Conservation (phyloP, 345 rosid species). For the Nasturtium officinale region DNA sequence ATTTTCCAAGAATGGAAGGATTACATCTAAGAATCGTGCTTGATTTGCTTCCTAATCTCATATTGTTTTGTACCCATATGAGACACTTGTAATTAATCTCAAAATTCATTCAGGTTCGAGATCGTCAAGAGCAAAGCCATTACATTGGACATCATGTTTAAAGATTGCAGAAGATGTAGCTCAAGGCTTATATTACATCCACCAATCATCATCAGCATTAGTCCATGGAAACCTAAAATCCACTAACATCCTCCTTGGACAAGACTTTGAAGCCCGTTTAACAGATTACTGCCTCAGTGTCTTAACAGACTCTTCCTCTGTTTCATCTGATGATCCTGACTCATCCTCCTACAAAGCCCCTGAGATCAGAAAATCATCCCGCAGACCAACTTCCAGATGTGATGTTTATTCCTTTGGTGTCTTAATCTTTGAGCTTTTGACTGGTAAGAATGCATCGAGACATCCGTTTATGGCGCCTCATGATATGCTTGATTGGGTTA, state of each 20-base stretch:
- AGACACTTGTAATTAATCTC: neutral
- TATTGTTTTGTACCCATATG: neutral
- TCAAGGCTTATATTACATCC: constrained; percentile 84
- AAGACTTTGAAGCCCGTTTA: constrained; percentile 89
- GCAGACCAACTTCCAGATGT: constrained; percentile 61
- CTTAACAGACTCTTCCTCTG: constrained; percentile 61
- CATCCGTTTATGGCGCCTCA: constrained; percentile 79
- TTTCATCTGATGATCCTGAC: constrained; percentile 64
- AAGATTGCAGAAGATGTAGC: constrained; percentile 98
- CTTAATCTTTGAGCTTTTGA: constrained; percentile 76
- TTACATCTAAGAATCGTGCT: constrained; percentile 32
- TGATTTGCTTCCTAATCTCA: constrained; percentile 21
- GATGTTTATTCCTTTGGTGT: constrained; percentile 91
- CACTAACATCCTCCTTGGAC: constrained; percentile 81
- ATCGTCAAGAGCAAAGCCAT: constrained; percentile 82
- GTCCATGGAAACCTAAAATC: constrained; percentile 91
- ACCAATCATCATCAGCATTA: constrained; percentile 76
- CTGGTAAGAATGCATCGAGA: constrained; percentile 75
- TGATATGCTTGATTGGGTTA: constrained; percentile 85
- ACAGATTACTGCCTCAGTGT: constrained; percentile 79
- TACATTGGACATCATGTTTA: constrained; percentile 95
- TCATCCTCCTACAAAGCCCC: constrained; percentile 74
- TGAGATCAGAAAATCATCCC: constrained; percentile 69
- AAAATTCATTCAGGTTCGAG: constrained; percentile 66
- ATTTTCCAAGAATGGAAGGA: neutral